Percentiles rank a stretch among this genome's conserved stretches.
These are phyloP conservation scores for Penicillium crystallinum DNA, from an alignment of 495 filamentous ascomycete species.

Conservation along the genomic window DNA sequence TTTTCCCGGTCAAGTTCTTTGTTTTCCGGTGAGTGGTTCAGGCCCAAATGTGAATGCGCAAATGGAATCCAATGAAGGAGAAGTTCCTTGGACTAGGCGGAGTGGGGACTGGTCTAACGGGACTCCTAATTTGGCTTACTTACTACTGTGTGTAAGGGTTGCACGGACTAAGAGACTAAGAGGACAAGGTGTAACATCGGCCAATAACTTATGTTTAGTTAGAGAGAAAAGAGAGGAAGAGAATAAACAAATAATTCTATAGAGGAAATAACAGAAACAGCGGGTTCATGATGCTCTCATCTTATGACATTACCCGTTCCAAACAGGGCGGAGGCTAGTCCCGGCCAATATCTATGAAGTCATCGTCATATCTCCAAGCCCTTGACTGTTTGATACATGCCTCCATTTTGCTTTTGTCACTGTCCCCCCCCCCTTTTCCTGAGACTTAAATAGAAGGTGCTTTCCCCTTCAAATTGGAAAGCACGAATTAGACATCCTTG, in stretches of 20 bases:
- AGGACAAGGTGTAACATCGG: too few relatives aligned
- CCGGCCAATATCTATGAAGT: constrained; percentile 27
- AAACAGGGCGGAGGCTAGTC: constrained; percentile 28
- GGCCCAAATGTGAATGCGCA: neutral
- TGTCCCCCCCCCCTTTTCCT: constrained; percentile 2
- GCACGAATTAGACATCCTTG: neutral
- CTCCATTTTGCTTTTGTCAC: neutral
- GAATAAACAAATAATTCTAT: neutral
- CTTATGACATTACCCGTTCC: neutral
- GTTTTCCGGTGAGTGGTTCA: constrained; percentile 4
- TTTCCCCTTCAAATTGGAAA: constrained; percentile 1
- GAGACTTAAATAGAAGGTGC: neutral
- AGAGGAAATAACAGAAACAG: too few relatives aligned
- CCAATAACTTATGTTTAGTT: too few relatives aligned
- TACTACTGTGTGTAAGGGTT: too few relatives aligned
- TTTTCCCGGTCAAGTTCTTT: neutral
- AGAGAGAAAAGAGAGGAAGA: neutral
- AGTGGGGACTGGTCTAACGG: neutral
- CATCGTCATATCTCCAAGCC: constrained; percentile 7
- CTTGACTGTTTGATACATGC: neutral
- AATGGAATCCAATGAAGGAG: neutral
- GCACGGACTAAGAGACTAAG: too few relatives aligned
- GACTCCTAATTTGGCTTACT: too few relatives aligned
- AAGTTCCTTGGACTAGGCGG: neutral
- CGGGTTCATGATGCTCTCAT: constrained; percentile 20